phyloP scores from a whole-genome alignment of 75 land plant genomes.

The Picea glauca region DNA sequence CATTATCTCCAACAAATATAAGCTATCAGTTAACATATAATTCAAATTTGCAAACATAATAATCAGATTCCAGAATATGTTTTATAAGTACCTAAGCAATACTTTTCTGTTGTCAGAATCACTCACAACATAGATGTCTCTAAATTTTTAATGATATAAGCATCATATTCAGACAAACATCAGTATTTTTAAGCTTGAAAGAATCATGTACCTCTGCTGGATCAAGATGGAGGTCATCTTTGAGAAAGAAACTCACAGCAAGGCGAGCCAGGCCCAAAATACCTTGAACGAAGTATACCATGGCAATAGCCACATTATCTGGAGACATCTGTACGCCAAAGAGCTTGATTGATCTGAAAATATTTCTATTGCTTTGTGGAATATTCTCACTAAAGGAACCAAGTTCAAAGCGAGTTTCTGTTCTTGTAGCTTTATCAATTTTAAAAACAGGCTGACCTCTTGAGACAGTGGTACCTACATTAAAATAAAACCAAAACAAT shows the following conservation, averaged over 20 bases:
- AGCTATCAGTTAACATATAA: too few species aligned
- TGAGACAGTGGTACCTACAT: slow-evolving; percentile 11
- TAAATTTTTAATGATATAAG: not conserved
- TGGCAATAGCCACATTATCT: slow-evolving; percentile 87
- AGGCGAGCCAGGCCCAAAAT: slow-evolving; percentile 90
- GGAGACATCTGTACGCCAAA: slow-evolving; percentile 92
- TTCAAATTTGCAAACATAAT: too few species aligned
- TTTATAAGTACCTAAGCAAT: too few species aligned
- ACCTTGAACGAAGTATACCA: slow-evolving; percentile 99
- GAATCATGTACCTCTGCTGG: slow-evolving; percentile 80
- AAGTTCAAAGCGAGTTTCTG: slow-evolving; percentile 15
- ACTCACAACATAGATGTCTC: not conserved
- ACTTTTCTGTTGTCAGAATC: not conserved
- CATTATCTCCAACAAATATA: too few species aligned
- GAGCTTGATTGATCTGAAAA: slow-evolving; percentile 18
- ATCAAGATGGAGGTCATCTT: slow-evolving; percentile 96
- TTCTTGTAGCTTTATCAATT: slow-evolving; percentile 15
- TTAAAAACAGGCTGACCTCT: not conserved
- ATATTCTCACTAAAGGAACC: slow-evolving; percentile 1
- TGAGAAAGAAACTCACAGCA: slow-evolving; percentile 94
- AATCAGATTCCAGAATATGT: too few species aligned
- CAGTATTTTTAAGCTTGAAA: not conserved
- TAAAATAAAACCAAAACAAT: not conserved
- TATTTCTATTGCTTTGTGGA: slow-evolving; percentile 21
- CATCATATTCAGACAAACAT: not conserved